These are phyloP conservation scores for Yarrowia sp. DNA, from an alignment of 805 yeast species.

Conservation along the genomic window DNA sequence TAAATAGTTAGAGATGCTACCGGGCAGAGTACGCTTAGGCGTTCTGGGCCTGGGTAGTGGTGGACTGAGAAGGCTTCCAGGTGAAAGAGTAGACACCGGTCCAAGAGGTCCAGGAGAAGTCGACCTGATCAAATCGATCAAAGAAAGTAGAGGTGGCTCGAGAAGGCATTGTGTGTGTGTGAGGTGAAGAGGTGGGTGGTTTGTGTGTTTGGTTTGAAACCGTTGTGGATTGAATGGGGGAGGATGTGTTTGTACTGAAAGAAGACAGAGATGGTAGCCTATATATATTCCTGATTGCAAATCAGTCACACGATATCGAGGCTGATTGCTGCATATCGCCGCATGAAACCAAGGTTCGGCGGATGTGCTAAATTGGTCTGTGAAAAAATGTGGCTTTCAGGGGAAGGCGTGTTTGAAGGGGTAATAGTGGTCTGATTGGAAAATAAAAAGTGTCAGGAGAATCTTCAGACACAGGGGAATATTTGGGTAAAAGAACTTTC, in stretches of 20 bases:
- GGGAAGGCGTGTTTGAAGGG: background rate
- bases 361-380: conserved; percentile 5
- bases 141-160: conserved; percentile 36
- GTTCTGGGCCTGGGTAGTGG: conserved; percentile 16
- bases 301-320: conserved; percentile 35
- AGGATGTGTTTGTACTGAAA: background rate
- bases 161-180: conserved; percentile 27
- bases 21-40: conserved; percentile 3
- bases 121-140: conserved; percentile 35
- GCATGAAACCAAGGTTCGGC: background rate
- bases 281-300: conserved; percentile 13
- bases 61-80: conserved; percentile 21
- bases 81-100: conserved; percentile 33
- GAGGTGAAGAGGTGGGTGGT: background rate
- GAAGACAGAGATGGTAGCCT: background rate
- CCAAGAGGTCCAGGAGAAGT: conserved; percentile 34
- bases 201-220: background rate
- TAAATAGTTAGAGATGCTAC: background rate
- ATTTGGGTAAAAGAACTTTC: no score
- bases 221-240: background rate
- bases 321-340: conserved; percentile 30
- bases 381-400: conserved; percentile 5
- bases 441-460: background rate
- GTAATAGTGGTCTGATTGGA: background rate
- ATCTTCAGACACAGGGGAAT: background rate